A percentile compares a stretch with the other conserved stretches of the same genome.
Evolutionary conservation across 2,329 filamentous ascomycete species (phyloP).

Genomic region (Alternaria dauci): DNA sequence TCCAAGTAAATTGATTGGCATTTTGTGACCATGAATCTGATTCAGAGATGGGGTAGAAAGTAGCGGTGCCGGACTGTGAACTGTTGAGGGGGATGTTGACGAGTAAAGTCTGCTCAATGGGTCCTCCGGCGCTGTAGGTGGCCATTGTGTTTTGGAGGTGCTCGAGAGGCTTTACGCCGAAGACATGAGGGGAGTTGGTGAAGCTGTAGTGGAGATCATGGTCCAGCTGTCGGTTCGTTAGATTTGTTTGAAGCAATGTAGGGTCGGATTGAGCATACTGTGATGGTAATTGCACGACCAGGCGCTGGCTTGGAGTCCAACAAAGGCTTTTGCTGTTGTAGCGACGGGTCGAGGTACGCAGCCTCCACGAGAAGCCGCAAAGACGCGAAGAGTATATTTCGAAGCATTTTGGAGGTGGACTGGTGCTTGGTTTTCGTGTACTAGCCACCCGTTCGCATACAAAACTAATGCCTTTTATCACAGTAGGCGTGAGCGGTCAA

Average conservation of each 20-base stretch:
- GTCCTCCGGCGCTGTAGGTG: neutral
- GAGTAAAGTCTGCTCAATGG: neutral
- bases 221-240: conserved; percentile 11
- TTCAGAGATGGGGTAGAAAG: neutral
- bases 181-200: neutral
- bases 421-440: neutral
- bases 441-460: too few relatives aligned
- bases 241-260: neutral
- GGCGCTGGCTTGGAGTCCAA: neutral
- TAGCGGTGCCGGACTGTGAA: conserved; percentile 1
- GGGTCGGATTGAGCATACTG: neutral
- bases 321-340: conserved; percentile 18
- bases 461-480: too few relatives aligned
- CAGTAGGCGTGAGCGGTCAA: neutral
- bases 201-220: conserved; percentile 14
- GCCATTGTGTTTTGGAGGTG: conserved; percentile 1
- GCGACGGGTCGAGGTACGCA: conserved; percentile 8
- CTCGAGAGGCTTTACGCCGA: conserved; percentile 1
- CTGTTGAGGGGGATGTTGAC: conserved; percentile 13
- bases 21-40: neutral
- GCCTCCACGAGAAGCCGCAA: conserved; percentile 2
- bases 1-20: conserved; percentile 1
- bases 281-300: neutral
- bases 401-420: conserved; percentile 2
- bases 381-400: neutral